Base-by-base conservation (phyloP, 495 filamentous ascomycete species). In the Immersiella caudata region DNA sequence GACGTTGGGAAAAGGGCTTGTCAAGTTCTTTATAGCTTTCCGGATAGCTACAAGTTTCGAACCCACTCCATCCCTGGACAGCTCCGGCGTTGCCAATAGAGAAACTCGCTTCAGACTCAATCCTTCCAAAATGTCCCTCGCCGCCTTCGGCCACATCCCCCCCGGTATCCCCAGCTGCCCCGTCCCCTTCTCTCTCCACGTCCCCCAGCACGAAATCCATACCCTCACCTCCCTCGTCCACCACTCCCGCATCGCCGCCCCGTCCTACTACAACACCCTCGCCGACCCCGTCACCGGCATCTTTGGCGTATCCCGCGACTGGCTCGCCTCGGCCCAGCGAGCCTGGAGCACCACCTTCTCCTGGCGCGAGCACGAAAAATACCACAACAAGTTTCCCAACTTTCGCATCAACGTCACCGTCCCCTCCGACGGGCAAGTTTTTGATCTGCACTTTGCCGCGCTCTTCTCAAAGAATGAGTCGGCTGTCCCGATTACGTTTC, bases 321-420 rank as follows among this genome's bases (percentile, higher is more conserved):
- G 89, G 89, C 76, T 91, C 50, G 69, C 67, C 5, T 69, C 81
- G 0, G 83, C 85, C 20, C 84, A 84, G 65, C 76, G 83, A 36
- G 71, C 78, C 58, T 90, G 87, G 88, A 70, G 80, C 16, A 66
- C 72, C 58, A 63, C 67, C 18, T 85, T 80, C 64, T 76, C 81
- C 74, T 85, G 83, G 82, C 81, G 82, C 70, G 71, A 79, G 7
- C 72, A 76, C 18, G 88, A 91, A 70, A 68, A 76, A 11, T 79
- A 79, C 40, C 86, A 89, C 62, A 91, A 93, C 77, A 80, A 72
- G 8, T 85, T 89, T 67, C 87, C 89, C 3, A 85, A 93, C 67
- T 92, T 83, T 78, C 86, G 71, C 0, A 78, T 80, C 11, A 70
- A 76, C 2, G 76, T 91, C 25, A 77, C 82, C 54, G 79, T 81